These are phyloP conservation scores for Ceratonia siliqua DNA, from an alignment of 306 rosid genomes.

Conservation along the genomic window DNA sequence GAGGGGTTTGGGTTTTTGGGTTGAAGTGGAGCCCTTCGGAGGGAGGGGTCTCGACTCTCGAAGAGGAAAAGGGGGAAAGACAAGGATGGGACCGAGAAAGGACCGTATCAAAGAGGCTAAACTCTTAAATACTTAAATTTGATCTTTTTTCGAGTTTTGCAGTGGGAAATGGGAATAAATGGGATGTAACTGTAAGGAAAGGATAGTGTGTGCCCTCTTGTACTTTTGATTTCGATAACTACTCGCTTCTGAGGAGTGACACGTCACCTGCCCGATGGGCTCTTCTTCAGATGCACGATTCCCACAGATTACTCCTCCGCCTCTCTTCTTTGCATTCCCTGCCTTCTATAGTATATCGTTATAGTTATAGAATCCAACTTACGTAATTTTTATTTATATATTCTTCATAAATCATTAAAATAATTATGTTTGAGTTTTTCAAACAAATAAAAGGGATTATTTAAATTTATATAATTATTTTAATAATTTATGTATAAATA, in stretches of 20 bases:
- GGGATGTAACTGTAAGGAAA: background rate
- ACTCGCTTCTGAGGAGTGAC: constrained; percentile 1
- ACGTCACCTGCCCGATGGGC: background rate
- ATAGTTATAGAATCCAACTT: no score
- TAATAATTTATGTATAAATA: no score
- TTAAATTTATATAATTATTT: no score
- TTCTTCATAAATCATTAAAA: no score
- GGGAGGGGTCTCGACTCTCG: background rate
- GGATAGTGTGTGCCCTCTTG: background rate
- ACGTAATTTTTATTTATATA: no score
- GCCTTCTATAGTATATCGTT: no score
- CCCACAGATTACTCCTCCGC: background rate
- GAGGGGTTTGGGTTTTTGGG: constrained; percentile 40
- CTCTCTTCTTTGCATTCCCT: background rate
- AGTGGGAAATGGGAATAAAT: background rate
- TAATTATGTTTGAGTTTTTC: no score
- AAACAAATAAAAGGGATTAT: no score
- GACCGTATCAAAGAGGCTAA: constrained; percentile 55
- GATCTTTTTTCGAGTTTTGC: background rate
- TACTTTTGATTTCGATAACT: background rate
- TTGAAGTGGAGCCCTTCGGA: constrained; percentile 25
- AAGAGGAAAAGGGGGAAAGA: constrained; percentile 41
- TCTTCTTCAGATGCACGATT: background rate
- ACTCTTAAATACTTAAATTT: constrained; percentile 40
- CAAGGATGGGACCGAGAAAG: constrained; percentile 55